Conservation (phyloP, 768 basidiomycete genomes). For the Kwoniella botswanensis region DNA sequence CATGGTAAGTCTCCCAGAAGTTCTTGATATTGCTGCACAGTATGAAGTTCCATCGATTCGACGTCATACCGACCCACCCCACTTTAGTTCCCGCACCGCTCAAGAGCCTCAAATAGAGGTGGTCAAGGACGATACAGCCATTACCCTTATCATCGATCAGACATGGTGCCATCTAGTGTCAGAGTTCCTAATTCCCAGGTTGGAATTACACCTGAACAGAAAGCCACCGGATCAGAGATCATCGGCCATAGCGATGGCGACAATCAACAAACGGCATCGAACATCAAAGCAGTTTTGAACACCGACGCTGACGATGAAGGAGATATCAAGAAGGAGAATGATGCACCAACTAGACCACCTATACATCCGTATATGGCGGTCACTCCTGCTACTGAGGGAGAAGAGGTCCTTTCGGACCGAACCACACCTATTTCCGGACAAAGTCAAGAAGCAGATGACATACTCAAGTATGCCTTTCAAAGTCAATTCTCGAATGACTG, state of each 20-base stretch:
- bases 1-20: neutral
- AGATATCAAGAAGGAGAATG: neutral
- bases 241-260: slow-evolving; percentile 11
- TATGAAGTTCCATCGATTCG: too few species aligned
- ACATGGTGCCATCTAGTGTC: neutral
- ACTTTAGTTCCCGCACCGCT: neutral
- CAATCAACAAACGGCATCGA: slow-evolving; percentile 7
- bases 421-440: neutral
- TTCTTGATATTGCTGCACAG: neutral
- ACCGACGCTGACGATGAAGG: neutral
- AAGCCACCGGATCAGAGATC: neutral
- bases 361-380: neutral
- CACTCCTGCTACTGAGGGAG: neutral
- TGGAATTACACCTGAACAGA: neutral
- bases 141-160: neutral
- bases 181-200: neutral
- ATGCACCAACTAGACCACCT: neutral
- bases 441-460: neutral
- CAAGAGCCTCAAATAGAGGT: neutral
- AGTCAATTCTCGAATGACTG: slow-evolving; percentile 10
- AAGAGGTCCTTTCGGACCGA: neutral
- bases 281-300: slow-evolving; percentile 13
- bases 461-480: slow-evolving; percentile 18
- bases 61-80: too few species aligned
- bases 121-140: neutral